A percentile compares a stretch with the other conserved stretches of the same genome.
Evolutionary conservation across 1,284 basidiomycete genomes (phyloP).

Genomic region (Ceratobasidium sp.): DNA sequence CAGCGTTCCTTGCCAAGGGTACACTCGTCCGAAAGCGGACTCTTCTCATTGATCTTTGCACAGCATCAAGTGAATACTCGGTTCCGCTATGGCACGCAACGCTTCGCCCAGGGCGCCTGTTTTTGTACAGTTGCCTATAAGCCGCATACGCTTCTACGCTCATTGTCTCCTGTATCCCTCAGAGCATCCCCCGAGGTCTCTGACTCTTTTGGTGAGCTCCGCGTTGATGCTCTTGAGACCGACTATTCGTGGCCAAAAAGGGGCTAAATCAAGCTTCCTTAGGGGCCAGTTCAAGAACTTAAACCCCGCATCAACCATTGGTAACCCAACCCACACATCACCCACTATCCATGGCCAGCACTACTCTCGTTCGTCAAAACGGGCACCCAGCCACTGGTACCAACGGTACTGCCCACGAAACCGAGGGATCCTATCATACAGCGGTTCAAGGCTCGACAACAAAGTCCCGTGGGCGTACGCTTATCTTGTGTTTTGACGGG

Average conservation of each 20-base stretch:
- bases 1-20: not conserved
- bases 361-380: not conserved
- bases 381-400: not conserved
- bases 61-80: not conserved
- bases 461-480: not conserved
- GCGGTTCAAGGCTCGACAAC: not conserved
- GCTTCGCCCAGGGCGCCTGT: not conserved
- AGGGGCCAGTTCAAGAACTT: slow-evolving; percentile 16
- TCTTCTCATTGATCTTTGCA: not conserved
- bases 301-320: not conserved
- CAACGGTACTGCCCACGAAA: not conserved
- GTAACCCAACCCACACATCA: not conserved
- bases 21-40: no score
- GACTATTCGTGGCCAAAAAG: not conserved
- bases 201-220: not conserved
- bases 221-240: no score
- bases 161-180: not conserved
- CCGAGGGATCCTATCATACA: not conserved
- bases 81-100: not conserved
- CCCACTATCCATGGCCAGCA: not conserved
- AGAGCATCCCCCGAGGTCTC: not conserved
- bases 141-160: not conserved
- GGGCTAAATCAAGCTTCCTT: not conserved
- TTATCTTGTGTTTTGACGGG: slow-evolving; percentile 34
- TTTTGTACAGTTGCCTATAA: not conserved